Conservation (phyloP, 2,329 filamentous ascomycete species). For the Thielaviopsis punctulata region DNA sequence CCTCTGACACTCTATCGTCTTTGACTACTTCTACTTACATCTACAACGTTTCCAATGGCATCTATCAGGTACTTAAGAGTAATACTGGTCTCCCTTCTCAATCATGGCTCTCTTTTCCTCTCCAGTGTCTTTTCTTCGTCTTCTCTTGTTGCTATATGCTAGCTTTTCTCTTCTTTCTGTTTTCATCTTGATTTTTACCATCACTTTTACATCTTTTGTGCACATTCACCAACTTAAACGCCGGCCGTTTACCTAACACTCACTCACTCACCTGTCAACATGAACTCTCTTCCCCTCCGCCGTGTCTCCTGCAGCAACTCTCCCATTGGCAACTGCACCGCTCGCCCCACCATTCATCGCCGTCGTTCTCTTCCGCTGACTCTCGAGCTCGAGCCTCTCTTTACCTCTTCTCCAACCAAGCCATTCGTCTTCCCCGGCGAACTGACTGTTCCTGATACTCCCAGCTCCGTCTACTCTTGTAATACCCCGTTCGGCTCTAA, state of each 20-base stretch:
- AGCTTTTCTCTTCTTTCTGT: not conserved
- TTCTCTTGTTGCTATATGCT: too few relatives aligned
- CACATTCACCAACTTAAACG: not conserved
- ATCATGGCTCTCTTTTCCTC: not conserved
- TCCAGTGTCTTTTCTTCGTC: not conserved
- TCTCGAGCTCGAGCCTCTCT: not conserved
- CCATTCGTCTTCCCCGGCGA: not conserved
- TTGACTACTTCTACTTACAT: not conserved
- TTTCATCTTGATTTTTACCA: not conserved
- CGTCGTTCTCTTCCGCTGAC: not conserved
- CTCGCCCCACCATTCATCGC: not conserved
- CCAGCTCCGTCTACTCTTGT: not conserved
- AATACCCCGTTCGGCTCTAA: not conserved
- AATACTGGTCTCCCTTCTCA: too few relatives aligned
- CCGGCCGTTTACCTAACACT: not conserved
- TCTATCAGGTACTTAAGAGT: too few relatives aligned
- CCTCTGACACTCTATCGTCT: too few relatives aligned
- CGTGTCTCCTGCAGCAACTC: not conserved
- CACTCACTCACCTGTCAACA: not conserved
- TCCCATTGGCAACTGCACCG: not conserved
- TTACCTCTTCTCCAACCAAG: not conserved
- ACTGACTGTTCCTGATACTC: not conserved
- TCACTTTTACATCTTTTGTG: not conserved
- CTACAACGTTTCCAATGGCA: not conserved
- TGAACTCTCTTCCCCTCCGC: not conserved